These are phyloP conservation scores for Cryptomeria japonica DNA, from an alignment of 75 land plant species.

Conservation along the genomic window DNA sequence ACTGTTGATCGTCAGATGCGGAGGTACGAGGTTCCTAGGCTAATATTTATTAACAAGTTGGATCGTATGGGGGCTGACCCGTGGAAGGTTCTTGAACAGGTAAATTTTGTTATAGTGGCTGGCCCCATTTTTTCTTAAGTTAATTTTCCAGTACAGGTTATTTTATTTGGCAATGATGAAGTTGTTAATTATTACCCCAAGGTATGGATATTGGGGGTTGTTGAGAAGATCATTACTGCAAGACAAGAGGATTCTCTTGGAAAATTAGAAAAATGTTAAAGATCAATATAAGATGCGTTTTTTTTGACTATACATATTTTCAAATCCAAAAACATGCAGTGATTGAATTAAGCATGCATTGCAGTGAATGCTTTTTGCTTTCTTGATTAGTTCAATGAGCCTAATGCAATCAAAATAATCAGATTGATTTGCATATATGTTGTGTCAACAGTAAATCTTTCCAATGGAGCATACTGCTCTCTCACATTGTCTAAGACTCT, in stretches of 20 bases:
- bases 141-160: background rate
- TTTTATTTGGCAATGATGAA: background rate
- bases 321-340: background rate
- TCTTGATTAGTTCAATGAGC: background rate
- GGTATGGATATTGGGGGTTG: background rate
- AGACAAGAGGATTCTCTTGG: background rate
- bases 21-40: slow-evolving; percentile 90
- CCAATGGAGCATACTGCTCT: background rate
- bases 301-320: background rate
- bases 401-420: background rate
- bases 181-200: background rate
- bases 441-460: background rate
- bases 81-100: slow-evolving; percentile 97
- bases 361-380: background rate
- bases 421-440: background rate
- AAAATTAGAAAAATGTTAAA: background rate
- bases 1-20: slow-evolving; percentile 99
- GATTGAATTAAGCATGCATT: background rate
- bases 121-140: background rate
- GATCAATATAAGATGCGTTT: background rate
- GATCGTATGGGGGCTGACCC: slow-evolving; percentile 99
- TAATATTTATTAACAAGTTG: slow-evolving; percentile 97
- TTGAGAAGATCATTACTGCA: background rate
- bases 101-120: slow-evolving; percentile 5
- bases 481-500: background rate